Evolutionary conservation across 2,329 filamentous ascomycete species (phyloP).

Genomic region (Paradendryphiella salina): DNA sequence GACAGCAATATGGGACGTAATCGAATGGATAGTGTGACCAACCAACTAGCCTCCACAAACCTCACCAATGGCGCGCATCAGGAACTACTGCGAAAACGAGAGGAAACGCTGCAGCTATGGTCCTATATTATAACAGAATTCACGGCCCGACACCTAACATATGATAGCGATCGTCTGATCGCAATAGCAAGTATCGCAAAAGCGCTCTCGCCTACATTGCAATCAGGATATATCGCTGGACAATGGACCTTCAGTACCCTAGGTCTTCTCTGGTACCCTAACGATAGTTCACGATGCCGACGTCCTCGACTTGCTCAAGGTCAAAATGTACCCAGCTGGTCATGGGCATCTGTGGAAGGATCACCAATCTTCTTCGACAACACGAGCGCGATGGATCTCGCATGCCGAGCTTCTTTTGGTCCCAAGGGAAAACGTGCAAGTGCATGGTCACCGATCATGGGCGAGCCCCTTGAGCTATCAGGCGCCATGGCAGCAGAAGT

Average conservation of each 20-base stretch:
- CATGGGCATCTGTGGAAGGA: conserved; percentile 44
- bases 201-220: conserved; percentile 27
- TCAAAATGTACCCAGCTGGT: conserved; percentile 41
- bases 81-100: conserved; percentile 23
- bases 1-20: conserved; percentile 19
- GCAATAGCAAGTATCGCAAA: conserved; percentile 42
- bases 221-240: conserved; percentile 43
- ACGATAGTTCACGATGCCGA: conserved; percentile 32
- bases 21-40: conserved; percentile 33
- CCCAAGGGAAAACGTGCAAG: conserved; percentile 25
- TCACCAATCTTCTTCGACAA: conserved; percentile 45
- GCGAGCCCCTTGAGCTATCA: conserved; percentile 35
- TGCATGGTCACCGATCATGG: conserved; percentile 39
- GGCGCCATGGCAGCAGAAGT: conserved; percentile 45
- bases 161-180: conserved; percentile 39
- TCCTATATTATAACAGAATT: conserved; percentile 44
- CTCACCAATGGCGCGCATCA: conserved; percentile 26
- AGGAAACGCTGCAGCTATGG: conserved; percentile 42
- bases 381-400: conserved; percentile 43
- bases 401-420: conserved; percentile 37
- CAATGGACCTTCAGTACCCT: conserved; percentile 45
- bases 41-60: conserved; percentile 35
- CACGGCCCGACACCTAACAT: conserved; percentile 40
- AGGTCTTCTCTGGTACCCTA: conserved; percentile 44
- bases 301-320: conserved; percentile 25